Evolutionary conservation across 2,329 filamentous ascomycete genomes (phyloP), one percentile per base, ranked within the genome.

Genomic region (Orbilia ellipsospora): DNA sequence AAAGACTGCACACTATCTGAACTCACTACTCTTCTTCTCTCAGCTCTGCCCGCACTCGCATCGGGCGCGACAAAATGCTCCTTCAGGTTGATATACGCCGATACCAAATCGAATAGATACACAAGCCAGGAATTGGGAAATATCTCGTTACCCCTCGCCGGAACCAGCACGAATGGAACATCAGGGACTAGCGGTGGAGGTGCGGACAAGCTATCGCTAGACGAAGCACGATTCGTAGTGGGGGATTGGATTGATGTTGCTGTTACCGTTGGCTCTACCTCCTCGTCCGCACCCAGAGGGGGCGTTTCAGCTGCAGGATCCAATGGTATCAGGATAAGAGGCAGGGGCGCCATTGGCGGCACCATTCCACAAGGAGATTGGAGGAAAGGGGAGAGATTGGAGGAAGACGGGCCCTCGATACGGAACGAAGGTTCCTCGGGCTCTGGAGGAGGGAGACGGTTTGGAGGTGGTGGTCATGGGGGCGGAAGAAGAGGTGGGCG

Each of bases 201-300:
- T 77, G 66, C 74, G 77, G 86, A 89, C 28, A 94, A 90, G 40
- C n/a, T 74, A 83, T 94, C 92, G 7, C 83, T 98, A 36, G 86
- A 86, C 44, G 92, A 96, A 64, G 89, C 88, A 40, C 88, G 90
- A 20, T 96, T 97, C 80, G 90, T 97, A 10, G 90, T 95, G 77
- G 94, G 94, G 0, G 94, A 98, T 82, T 96, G 91, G 80, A 86
- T 98, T 48, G 90, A 90, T 70, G 94, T 92, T 81, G 92, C 92
- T 6, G 77, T 80, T 6, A 60, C 57, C 16, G 45, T 55, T 44
- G 64, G 70, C 7, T 74, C 70, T 18, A 44, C 68, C 26, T 62
- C 69, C 7, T 74, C 70, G 31, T 48, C 70, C 3, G 63, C 48
- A 12, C 4, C 52, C 4, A 52, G 67, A 65, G 44, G 60, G 23